Evolutionary conservation across 768 basidiomycete species (phyloP).

Genomic region (Boletellus ananas): DNA sequence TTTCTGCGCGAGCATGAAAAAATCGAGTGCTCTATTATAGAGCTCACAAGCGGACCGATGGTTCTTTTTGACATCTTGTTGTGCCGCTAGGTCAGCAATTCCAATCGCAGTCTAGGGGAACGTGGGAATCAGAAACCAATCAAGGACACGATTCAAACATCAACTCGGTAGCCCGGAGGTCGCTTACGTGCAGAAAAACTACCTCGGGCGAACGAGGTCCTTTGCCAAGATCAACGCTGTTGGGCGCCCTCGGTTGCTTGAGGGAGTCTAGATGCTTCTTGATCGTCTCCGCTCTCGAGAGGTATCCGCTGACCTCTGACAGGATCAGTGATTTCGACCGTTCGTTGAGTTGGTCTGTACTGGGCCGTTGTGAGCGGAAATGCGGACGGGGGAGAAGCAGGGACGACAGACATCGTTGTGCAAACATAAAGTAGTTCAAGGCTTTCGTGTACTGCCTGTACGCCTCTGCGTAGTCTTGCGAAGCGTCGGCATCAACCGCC

Average conservation of each 20-base stretch:
- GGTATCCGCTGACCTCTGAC: slow-evolving; percentile 83
- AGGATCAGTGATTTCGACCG: slow-evolving; percentile 81
- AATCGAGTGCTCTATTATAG: slow-evolving; percentile 91
- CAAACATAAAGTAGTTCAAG: slow-evolving; percentile 96
- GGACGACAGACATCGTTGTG: slow-evolving; percentile 69
- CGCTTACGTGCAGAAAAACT: slow-evolving; percentile 16
- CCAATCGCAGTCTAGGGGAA: slow-evolving; percentile 66
- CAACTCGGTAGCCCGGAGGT: too few relatives aligned
- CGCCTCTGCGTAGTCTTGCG: slow-evolving; percentile 89
- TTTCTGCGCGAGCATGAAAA: slow-evolving; percentile 94
- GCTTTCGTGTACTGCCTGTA: slow-evolving; percentile 91
- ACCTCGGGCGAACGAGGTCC: slow-evolving; percentile 11
- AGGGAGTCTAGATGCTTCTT: slow-evolving; percentile 63
- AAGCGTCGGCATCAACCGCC: slow-evolving; percentile 85
- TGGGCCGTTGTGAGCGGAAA: slow-evolving; percentile 5
- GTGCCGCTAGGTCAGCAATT: slow-evolving; percentile 84
- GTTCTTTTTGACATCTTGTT: slow-evolving; percentile 85
- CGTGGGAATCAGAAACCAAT: neutral
- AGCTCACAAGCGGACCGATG: slow-evolving; percentile 89
- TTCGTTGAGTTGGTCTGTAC: slow-evolving; percentile 76
- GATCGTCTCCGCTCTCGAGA: slow-evolving; percentile 83
- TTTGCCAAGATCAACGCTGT: neutral
- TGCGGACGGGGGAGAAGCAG: neutral
- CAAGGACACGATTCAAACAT: neutral
- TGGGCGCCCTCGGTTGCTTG: neutral